Base-by-base conservation (phyloP, 2,329 filamentous ascomycete species). In the Neonectria hederae region DNA sequence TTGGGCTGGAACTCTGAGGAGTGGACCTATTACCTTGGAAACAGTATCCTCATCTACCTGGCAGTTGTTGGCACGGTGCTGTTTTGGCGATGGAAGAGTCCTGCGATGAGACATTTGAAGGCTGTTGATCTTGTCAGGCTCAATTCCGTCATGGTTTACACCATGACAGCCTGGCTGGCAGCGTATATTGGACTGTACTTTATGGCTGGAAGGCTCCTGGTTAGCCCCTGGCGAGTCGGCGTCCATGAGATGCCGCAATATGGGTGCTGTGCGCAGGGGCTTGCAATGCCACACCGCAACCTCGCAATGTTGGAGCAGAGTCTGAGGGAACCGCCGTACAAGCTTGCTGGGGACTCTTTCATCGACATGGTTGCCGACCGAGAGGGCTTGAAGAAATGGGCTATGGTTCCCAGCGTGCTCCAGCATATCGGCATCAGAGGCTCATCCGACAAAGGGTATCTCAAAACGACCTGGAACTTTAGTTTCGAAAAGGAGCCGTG, bases 1-100 rank as follows among this genome's bases (percentile, higher is more conserved):
- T 67, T 78, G 40, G 76, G 77, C 3, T 79, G 77, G 76, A 78
- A 79, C 55, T 73, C 70, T 1, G 75, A 78, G 52, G 71, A 78
- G 48, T 78, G 76, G 76, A 66, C 59, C 0, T 57, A 51, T 4
- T 77, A 79, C 26, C 17, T 67, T 0, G 28, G 46, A 17, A 66
- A 63, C n/a, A 72, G 69, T 11, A 17, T 70, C 1, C 11, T 69
- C 5, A n/a, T 75, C 2, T 76, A 75, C 26, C 9, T 66, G 4
- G 19, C 52, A 1, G 52, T 69, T 4, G 38, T 65, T 1, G 48
- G 62, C 2, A 3, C 63, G 3, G 56, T 64, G 28, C 65, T 75
- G 40, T 46, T 65, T 19, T 42, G 60, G 32, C 55, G 66, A 21
- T 63, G 56, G 48, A 62, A 59, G 32, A 56, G 57, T 17, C 57